Evolutionary conservation across 1,284 basidiomycete species (phyloP).

Genomic region (Gymnopus androsaceus): DNA sequence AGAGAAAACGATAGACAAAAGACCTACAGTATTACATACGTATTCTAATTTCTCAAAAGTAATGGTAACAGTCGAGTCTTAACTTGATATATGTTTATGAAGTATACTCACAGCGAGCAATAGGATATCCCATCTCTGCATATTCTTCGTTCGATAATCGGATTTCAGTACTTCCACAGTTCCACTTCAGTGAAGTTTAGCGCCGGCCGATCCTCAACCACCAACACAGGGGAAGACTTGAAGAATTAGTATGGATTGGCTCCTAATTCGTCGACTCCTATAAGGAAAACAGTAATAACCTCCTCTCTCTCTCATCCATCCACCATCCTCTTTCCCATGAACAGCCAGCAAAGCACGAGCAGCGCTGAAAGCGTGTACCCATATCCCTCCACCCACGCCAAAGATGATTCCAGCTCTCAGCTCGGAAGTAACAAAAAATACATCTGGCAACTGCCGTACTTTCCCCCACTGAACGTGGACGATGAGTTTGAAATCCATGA

Average conservation of each 20-base stretch:
- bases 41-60: neutral
- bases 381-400: neutral
- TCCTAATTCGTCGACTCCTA: too few species aligned
- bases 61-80: neutral
- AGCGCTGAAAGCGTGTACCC: neutral
- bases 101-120: neutral
- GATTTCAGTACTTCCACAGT: too few species aligned
- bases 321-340: too few species aligned
- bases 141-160: too few species aligned
- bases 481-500: conserved; percentile 27
- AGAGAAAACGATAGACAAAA: too few species aligned
- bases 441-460: conserved; percentile 11
- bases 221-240: too few species aligned
- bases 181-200: too few species aligned
- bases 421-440: neutral
- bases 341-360: neutral
- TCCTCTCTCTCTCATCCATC: too few species aligned
- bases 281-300: too few species aligned
- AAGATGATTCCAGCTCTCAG: neutral
- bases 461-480: conserved; percentile 18
- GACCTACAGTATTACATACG: neutral
- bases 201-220: too few species aligned
- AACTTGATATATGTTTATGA: neutral
- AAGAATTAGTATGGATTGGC: too few species aligned
- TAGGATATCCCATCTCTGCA: too few species aligned